phyloP scores from a whole-genome alignment of 2,329 filamentous ascomycete species.

The Pochonia chlamydosporia region DNA sequence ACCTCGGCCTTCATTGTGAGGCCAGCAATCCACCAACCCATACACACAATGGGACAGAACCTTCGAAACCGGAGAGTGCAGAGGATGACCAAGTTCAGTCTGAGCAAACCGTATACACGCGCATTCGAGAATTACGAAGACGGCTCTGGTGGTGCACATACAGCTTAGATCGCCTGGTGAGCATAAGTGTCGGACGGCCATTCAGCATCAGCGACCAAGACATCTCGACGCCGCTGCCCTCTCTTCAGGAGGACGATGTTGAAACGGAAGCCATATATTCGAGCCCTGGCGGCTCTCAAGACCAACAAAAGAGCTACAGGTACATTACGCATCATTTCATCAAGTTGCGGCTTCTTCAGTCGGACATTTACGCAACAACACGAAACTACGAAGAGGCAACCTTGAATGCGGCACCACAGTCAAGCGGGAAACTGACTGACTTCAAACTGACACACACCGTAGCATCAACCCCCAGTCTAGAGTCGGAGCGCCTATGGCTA shows the following conservation, averaged over 20 bases:
- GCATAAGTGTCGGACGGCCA: conserved; percentile 84
- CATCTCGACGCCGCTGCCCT: conserved; percentile 91
- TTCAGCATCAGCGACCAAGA: conserved; percentile 92
- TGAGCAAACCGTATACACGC: neutral
- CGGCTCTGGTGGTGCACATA: conserved; percentile 97
- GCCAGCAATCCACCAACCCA: conserved; percentile 51
- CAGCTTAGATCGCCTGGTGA: conserved; percentile 85
- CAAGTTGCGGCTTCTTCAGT: conserved; percentile 81
- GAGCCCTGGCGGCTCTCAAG: neutral
- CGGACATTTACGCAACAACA: conserved; percentile 24
- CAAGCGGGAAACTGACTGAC: too few species aligned
- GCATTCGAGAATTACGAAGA: conserved; percentile 71
- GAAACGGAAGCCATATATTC: too few species aligned
- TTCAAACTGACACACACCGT: too few species aligned
- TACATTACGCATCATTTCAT: conserved; percentile 88
- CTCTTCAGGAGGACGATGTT: conserved; percentile 72
- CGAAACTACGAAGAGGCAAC: conserved; percentile 87
- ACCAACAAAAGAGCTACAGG: conserved; percentile 61
- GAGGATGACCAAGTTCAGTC: neutral
- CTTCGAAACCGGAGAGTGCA: neutral
- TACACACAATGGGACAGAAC: neutral
- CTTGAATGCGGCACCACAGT: conserved; percentile 54
- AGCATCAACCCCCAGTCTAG: conserved; percentile 65
- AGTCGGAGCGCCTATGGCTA: conserved; percentile 75
- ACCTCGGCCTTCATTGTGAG: conserved; percentile 87